Conservation (phyloP, 345 rosid genomes). For the Adansonia digitata region DNA sequence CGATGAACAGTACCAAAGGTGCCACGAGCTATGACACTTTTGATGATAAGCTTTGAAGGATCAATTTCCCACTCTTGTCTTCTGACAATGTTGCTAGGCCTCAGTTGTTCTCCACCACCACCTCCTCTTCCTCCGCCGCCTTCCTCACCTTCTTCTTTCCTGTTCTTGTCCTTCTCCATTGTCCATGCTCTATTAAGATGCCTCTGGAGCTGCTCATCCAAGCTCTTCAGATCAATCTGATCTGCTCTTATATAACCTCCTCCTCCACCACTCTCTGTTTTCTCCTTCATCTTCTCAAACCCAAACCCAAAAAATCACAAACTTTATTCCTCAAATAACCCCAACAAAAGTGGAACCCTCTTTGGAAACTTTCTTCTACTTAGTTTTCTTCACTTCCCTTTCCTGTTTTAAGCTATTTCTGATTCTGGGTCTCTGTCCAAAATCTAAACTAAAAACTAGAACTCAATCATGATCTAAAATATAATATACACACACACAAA, state of each 20-base stretch:
- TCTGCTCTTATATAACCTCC: slow-evolving; percentile 90
- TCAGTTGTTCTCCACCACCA: slow-evolving; percentile 4
- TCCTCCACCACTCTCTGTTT: slow-evolving; percentile 55
- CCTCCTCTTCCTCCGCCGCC: slow-evolving; percentile 11
- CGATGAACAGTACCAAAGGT: slow-evolving; percentile 98
- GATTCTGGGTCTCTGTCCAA: background rate
- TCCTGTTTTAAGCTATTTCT: background rate
- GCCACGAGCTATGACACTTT: slow-evolving; percentile 84
- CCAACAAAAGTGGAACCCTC: background rate
- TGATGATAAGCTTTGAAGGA: slow-evolving; percentile 80
- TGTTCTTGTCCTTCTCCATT: slow-evolving; percentile 73
- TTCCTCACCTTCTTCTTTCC: slow-evolving; percentile 32
- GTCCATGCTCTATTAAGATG: slow-evolving; percentile 82
- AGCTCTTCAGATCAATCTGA: slow-evolving; percentile 93
- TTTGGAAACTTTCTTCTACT: background rate
- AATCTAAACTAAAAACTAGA: slow-evolving; percentile 1
- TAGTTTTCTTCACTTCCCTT: background rate
- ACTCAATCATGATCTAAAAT: background rate
- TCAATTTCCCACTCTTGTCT: slow-evolving; percentile 99
- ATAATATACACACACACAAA: background rate
- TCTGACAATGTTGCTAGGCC: slow-evolving; percentile 17
- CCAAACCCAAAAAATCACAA: slow-evolving; percentile 1
- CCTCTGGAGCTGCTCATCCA: slow-evolving; percentile 92
- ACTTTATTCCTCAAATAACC: background rate
- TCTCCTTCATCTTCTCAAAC: slow-evolving; percentile 43